phyloP scores from a whole-genome alignment of 2,329 filamentous ascomycete species.

The Helicocarpus griseus region DNA sequence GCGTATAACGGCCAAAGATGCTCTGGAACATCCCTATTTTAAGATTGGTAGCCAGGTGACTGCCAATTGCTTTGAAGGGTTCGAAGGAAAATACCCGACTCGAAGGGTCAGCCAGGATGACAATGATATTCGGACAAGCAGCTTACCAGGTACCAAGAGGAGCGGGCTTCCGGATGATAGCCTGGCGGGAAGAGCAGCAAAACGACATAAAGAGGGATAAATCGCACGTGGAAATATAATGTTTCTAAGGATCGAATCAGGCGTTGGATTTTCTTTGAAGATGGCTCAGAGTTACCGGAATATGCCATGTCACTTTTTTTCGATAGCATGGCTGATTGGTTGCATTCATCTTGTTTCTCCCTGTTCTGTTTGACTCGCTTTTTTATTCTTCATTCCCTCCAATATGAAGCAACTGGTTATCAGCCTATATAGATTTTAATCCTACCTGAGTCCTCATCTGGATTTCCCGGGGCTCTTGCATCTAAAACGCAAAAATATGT shows the following conservation, averaged over 20 bases:
- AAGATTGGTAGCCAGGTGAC: slow-evolving; percentile 57
- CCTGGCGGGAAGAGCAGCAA: slow-evolving; percentile 47
- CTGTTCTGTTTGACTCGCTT: too few relatives aligned
- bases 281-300: not conserved
- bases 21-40: slow-evolving; percentile 88
- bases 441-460: too few relatives aligned
- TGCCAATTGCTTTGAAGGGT: slow-evolving; percentile 81
- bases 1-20: slow-evolving; percentile 75
- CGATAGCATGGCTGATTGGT: not conserved
- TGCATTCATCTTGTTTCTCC: not conserved
- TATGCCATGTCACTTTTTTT: not conserved
- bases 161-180: slow-evolving; percentile 76
- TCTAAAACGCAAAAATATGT: too few relatives aligned
- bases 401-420: too few relatives aligned
- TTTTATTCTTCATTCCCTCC: too few relatives aligned
- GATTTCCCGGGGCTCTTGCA: too few relatives aligned
- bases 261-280: not conserved
- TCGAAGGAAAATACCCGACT: slow-evolving; percentile 80
- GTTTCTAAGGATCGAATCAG: not conserved
- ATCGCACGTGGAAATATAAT: not conserved
- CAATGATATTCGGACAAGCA: slow-evolving; percentile 87
- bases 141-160: slow-evolving; percentile 81
- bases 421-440: too few relatives aligned
- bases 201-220: slow-evolving; percentile 42
- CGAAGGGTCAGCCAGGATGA: slow-evolving; percentile 87